These are phyloP conservation scores for Podospora conica DNA, from an alignment of 495 filamentous ascomycete species.

Conservation along the genomic window DNA sequence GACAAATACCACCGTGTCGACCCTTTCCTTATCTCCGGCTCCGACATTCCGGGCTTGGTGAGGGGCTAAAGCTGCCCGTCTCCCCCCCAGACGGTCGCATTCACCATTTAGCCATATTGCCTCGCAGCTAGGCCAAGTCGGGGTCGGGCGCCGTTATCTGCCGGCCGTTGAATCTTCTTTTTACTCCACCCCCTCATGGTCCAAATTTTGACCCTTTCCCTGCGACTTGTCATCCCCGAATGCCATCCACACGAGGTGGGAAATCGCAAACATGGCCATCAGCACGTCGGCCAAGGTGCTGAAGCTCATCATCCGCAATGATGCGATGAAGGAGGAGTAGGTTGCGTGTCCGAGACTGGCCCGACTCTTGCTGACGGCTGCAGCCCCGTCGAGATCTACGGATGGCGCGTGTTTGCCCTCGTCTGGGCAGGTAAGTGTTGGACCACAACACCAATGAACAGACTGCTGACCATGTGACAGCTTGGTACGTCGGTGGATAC, in stretches of 20 bases:
- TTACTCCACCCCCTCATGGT: not conserved
- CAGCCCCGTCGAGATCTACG: constrained; percentile 55
- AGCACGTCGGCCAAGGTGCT: constrained; percentile 34
- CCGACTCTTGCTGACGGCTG: constrained; percentile 34
- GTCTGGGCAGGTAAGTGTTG: constrained; percentile 53
- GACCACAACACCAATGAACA: not conserved
- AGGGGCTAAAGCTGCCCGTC: not conserved
- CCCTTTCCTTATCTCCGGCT: not conserved
- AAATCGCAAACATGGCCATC: constrained; percentile 7
- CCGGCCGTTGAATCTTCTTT: not conserved
- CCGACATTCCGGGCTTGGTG: not conserved
- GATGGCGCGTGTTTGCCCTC: constrained; percentile 63
- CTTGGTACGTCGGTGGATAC: not conserved
- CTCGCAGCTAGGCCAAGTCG: not conserved
- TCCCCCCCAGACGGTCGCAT: not conserved
- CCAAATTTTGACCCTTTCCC: not conserved
- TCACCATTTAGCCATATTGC: not conserved
- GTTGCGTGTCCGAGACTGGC: not conserved
- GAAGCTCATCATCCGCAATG: constrained; percentile 63
- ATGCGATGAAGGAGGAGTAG: constrained; percentile 59
- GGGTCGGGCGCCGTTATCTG: not conserved
- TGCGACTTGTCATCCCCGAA: not conserved
- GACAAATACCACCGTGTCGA: not conserved
- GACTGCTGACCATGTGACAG: not conserved
- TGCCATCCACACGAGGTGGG: not conserved